Conservation (phyloP, 306 rosid species). For the Cyamopsis tetragonoloba region DNA sequence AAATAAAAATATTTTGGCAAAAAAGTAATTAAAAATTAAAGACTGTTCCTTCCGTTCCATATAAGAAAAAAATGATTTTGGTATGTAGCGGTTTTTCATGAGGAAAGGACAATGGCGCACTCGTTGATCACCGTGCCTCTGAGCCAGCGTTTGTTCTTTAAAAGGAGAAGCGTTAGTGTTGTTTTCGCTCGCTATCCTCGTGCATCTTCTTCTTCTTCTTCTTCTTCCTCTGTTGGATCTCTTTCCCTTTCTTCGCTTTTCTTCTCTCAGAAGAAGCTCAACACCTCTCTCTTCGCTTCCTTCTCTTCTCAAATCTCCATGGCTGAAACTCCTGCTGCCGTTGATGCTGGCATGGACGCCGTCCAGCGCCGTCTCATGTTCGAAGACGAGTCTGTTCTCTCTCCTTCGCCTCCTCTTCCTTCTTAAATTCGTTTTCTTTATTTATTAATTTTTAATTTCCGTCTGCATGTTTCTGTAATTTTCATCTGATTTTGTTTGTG, state of each 20-base stretch:
- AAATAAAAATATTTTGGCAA: too few species aligned
- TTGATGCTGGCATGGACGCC: slow-evolving; percentile 86
- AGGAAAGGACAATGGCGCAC: slow-evolving; percentile 22
- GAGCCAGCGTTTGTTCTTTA: slow-evolving; percentile 26
- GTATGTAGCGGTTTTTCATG: neutral
- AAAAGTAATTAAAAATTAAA: too few species aligned
- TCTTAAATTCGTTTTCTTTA: neutral
- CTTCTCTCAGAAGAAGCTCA: neutral
- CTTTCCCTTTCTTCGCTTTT: neutral
- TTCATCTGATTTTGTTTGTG: neutral
- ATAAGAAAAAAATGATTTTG: too few species aligned
- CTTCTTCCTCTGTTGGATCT: slow-evolving; percentile 21
- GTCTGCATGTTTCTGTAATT: neutral
- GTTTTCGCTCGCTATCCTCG: neutral
- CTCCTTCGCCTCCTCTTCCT: neutral
- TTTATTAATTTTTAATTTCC: neutral
- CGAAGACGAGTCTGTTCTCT: slow-evolving; percentile 74
- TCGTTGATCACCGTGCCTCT: slow-evolving; percentile 19
- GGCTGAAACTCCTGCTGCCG: slow-evolving; percentile 42
- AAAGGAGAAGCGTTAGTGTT: neutral
- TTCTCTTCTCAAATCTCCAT: slow-evolving; percentile 45
- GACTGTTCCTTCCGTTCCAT: too few species aligned
- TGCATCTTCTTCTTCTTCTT: neutral
- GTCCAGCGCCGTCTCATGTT: slow-evolving; percentile 99
- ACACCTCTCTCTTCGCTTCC: slow-evolving; percentile 11